Conservation (phyloP, 192 early-diverging fungal species). For the Coemansia sp. region DNA sequence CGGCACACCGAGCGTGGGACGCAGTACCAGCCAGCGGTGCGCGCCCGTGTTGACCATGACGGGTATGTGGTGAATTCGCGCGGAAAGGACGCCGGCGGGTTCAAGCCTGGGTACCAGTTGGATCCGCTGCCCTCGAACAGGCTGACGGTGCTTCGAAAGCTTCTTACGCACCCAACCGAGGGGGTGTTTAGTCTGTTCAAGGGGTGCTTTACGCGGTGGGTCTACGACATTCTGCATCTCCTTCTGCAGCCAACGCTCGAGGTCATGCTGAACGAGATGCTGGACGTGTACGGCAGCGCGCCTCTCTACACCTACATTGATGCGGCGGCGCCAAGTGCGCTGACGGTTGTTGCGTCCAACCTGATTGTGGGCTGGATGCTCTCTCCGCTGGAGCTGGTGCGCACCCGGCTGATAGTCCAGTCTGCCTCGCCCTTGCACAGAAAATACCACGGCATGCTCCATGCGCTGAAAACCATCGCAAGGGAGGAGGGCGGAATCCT, state of each 20-base stretch:
- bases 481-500: slow-evolving; percentile 74
- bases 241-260: slow-evolving; percentile 85
- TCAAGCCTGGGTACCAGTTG: slow-evolving; percentile 63
- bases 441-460: slow-evolving; percentile 79
- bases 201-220: slow-evolving; percentile 79
- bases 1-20: slow-evolving; percentile 26
- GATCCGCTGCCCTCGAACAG: slow-evolving; percentile 61
- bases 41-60: slow-evolving; percentile 45
- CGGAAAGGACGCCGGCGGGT: slow-evolving; percentile 59
- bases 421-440: slow-evolving; percentile 69
- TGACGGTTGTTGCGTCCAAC: slow-evolving; percentile 74
- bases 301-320: slow-evolving; percentile 62
- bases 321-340: slow-evolving; percentile 60
- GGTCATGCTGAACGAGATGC: slow-evolving; percentile 82
- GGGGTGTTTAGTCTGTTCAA: slow-evolving; percentile 58
- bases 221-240: slow-evolving; percentile 70
- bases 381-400: slow-evolving; percentile 87
- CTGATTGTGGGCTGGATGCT: slow-evolving; percentile 76
- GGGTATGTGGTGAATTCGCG: slow-evolving; percentile 63
- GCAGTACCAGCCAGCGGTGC: slow-evolving; percentile 14
- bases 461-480: slow-evolving; percentile 74
- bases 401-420: slow-evolving; percentile 87
- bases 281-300: slow-evolving; percentile 85
- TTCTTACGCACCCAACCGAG: slow-evolving; percentile 66
- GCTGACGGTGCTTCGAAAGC: slow-evolving; percentile 57